Evolutionary conservation across 306 rosid genomes (phyloP).

Genomic region (Vigna unguiculata): DNA sequence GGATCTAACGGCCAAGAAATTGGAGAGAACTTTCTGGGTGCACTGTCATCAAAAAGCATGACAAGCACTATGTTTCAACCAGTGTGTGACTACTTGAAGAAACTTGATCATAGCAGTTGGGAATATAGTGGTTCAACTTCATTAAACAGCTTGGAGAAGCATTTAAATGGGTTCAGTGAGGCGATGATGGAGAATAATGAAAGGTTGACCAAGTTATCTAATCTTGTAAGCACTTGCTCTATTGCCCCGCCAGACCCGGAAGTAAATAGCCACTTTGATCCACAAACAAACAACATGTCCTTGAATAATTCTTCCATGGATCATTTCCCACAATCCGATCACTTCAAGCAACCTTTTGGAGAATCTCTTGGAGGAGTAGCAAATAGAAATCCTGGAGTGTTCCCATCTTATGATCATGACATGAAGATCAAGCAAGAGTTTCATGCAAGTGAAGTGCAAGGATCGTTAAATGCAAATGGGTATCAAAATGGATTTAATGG

Average conservation of each 20-base stretch:
- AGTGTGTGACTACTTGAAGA: slow-evolving; percentile 84
- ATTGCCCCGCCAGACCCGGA: slow-evolving; percentile 84
- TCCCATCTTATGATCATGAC: slow-evolving; percentile 45
- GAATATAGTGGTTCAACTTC: slow-evolving; percentile 58
- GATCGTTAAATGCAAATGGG: slow-evolving; percentile 49
- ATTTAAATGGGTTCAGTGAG: slow-evolving; percentile 54
- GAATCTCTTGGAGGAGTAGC: slow-evolving; percentile 37
- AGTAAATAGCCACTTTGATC: slow-evolving; percentile 53
- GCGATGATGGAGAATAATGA: slow-evolving; percentile 59
- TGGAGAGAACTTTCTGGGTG: slow-evolving; percentile 71
- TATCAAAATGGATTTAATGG: slow-evolving; percentile 53
- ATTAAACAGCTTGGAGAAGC: slow-evolving; percentile 66
- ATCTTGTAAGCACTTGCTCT: slow-evolving; percentile 85
- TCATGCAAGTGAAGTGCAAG: slow-evolving; percentile 45
- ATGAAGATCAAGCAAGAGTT: slow-evolving; percentile 53
- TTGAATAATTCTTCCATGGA: slow-evolving; percentile 54
- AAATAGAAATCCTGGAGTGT: slow-evolving; percentile 34
- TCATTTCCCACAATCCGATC: slow-evolving; percentile 46
- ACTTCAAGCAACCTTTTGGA: slow-evolving; percentile 49
- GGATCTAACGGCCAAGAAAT: slow-evolving; percentile 69
- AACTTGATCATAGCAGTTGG: slow-evolving; percentile 66
- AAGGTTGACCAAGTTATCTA: slow-evolving; percentile 69
- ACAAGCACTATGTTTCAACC: slow-evolving; percentile 61
- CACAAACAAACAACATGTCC: slow-evolving; percentile 50
- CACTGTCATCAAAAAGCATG: slow-evolving; percentile 69